Base-by-base conservation (phyloP, 1,284 basidiomycete species). In the Apiotrichum mycotoxinovorans region DNA sequence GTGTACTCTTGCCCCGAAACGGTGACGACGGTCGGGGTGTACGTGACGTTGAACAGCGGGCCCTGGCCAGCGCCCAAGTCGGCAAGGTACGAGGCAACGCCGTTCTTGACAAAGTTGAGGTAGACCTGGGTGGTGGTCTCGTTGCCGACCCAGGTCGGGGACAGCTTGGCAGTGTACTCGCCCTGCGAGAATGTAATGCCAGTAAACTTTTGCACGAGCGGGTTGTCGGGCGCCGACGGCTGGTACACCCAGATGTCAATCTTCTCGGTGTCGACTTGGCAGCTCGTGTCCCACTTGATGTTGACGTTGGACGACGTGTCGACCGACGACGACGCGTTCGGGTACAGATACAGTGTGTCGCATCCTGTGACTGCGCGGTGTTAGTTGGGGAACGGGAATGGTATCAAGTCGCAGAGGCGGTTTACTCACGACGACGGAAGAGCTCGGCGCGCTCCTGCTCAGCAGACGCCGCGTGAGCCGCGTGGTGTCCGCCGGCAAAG, bases 111-210 rank as follows among this genome's bases (percentile, higher is more conserved):
- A 70, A 93, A 87, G 56, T 79, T 78, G 59, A 91, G 71, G 67
- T 91, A 85, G 18, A 92, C 81, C 10, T 74, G 66, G 20, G 83
- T 79, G 2, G 79, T 76, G 2, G 78, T 60, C 2, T 85, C 84
- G 14, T 81, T 74, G 67, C 89, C 87, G 88, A 88, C 92, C 89
- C 89, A 92, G 38, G 80, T 79, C 0, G 89, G 85, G 57, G 83
- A 74, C 46, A 93, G 75, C 14, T 72, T 61, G 18, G 73, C 75
- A 9, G 80, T 73, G 71, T 84, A 86, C 52, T 78, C 77, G 26
- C 88, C 88, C 8, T 77, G 45, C 4, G 79, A 66, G 72, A 80
- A 86, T 54, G 80, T 76, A 58, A 91, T 83, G 48, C 78, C 78
- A 44, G 81, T 67, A 84, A 84, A 92, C 47, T 80, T 79, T 63